phyloP scores from a whole-genome alignment of 352 stramenopile species.

The Phytopythium helicoides region DNA sequence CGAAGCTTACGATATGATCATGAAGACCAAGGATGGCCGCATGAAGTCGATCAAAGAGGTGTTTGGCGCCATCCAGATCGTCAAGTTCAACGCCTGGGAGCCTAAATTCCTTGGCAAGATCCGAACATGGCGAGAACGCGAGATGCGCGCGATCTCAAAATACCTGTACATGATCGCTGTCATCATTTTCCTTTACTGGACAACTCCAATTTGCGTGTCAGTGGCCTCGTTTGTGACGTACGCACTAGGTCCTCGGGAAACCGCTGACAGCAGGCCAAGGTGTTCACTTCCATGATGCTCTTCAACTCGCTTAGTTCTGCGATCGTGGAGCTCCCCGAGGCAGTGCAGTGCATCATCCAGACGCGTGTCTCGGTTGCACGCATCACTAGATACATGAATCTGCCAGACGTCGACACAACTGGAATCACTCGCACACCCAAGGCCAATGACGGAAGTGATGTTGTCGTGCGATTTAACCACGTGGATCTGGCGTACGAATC shows the following conservation, averaged over 20 bases:
- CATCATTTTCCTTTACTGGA: conserved; percentile 50
- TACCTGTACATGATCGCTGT: conserved; percentile 64
- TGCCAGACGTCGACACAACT: conserved; percentile 7
- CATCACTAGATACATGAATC: neutral
- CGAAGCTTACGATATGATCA: conserved; percentile 11
- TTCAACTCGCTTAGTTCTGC: conserved; percentile 11
- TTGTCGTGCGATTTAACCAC: no score
- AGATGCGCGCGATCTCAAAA: conserved; percentile 58
- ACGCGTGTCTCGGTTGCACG: neutral
- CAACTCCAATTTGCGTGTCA: conserved; percentile 23
- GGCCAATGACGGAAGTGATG: no score
- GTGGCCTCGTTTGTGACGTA: conserved; percentile 29
- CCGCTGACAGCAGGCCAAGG: conserved; percentile 26
- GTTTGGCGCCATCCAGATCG: conserved; percentile 68
- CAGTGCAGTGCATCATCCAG: conserved; percentile 5
- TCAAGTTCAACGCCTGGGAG: conserved; percentile 93
- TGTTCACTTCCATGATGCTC: conserved; percentile 21
- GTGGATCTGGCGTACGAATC: no score
- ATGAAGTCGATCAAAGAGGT: conserved; percentile 45
- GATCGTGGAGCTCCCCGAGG: conserved; percentile 11
- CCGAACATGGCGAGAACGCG: conserved; percentile 39
- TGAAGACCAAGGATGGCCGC: conserved; percentile 31
- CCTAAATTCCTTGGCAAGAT: conserved; percentile 71
- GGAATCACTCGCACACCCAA: conserved; percentile 14
- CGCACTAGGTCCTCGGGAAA: conserved; percentile 20